These are phyloP conservation scores for Suillus variegatus DNA, from an alignment of 768 basidiomycete genomes.

Conservation along the genomic window DNA sequence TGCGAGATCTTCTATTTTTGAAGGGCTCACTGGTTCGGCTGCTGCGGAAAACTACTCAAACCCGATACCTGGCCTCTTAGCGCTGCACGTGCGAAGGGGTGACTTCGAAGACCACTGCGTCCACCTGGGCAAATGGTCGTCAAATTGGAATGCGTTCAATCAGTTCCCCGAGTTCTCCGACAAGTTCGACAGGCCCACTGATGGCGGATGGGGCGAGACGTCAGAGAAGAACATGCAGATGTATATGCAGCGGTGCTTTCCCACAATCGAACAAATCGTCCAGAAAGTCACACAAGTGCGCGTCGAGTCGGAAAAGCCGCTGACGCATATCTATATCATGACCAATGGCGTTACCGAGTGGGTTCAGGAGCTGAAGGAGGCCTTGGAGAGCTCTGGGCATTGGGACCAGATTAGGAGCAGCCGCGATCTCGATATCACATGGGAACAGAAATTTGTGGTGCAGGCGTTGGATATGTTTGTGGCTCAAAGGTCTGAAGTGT, in stretches of 20 bases:
- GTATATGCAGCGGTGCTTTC: slow-evolving; percentile 44
- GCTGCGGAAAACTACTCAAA: slow-evolving; percentile 15
- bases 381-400: slow-evolving; percentile 28
- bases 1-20: not conserved
- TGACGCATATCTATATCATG: slow-evolving; percentile 46
- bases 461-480: slow-evolving; percentile 54
- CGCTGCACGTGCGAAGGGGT: slow-evolving; percentile 51
- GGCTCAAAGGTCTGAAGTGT: slow-evolving; percentile 45
- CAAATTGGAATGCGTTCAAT: slow-evolving; percentile 47
- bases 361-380: slow-evolving; percentile 38
- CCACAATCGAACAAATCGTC: slow-evolving; percentile 42
- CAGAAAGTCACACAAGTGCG: slow-evolving; percentile 36
- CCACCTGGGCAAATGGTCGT: slow-evolving; percentile 32
- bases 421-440: slow-evolving; percentile 40
- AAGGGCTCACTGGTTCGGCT: not conserved
- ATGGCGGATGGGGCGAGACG: slow-evolving; percentile 21
- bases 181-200: slow-evolving; percentile 30
- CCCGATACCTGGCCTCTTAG: slow-evolving; percentile 41
- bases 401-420: slow-evolving; percentile 44
- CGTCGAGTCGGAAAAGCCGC: slow-evolving; percentile 19
- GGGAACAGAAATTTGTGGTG: slow-evolving; percentile 44
- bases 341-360: slow-evolving; percentile 45
- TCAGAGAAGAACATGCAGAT: slow-evolving; percentile 23
- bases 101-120: slow-evolving; percentile 48
- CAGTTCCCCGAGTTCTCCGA: slow-evolving; percentile 43